phyloP scores from a whole-genome alignment of 805 yeast genomes.

The Metschnikowia proteae region DNA sequence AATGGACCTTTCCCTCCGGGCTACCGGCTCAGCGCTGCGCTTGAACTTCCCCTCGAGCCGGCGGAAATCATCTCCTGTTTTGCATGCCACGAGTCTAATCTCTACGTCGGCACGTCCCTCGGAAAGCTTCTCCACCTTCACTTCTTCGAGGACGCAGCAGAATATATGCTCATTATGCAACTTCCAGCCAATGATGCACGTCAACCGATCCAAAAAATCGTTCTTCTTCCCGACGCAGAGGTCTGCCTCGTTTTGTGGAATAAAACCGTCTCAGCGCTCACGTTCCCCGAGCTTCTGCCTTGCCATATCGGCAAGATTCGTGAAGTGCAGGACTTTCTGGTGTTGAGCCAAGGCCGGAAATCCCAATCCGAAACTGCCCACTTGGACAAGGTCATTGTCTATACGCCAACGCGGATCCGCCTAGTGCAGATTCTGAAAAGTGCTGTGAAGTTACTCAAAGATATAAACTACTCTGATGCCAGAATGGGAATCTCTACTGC shows the following conservation, averaged over 20 bases:
- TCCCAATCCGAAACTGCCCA: constrained; percentile 7
- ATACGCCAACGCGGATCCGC: constrained; percentile 28
- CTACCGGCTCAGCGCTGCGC: constrained; percentile 7
- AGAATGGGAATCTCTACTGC: constrained; percentile 26
- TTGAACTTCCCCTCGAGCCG: constrained; percentile 8
- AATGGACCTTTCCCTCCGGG: constrained; percentile 8
- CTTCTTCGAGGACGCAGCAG: constrained; percentile 37
- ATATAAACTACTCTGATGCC: constrained; percentile 30
- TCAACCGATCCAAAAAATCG: constrained; percentile 20
- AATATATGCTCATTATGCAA: constrained; percentile 28
- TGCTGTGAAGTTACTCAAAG: constrained; percentile 29
- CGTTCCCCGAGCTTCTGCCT: constrained; percentile 39
- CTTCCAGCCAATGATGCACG: constrained; percentile 15
- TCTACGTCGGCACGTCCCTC: constrained; percentile 35
- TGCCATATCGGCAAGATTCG: constrained; percentile 34
- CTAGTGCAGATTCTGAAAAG: constrained; percentile 28
- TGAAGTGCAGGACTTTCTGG: constrained; percentile 33
- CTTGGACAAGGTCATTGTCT: constrained; percentile 29
- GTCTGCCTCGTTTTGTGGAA: constrained; percentile 27
- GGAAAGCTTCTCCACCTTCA: constrained; percentile 39
- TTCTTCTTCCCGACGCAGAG: constrained; percentile 24
- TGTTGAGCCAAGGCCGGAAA: constrained; percentile 14
- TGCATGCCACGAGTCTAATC: constrained; percentile 26
- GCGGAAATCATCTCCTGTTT: constrained; percentile 18
- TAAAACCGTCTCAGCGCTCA: constrained; percentile 23